A percentile compares a stretch with the other conserved stretches of the same genome.
Conservation (phyloP, 257 asterid species). For the Thymus quinquecostatus region DNA sequence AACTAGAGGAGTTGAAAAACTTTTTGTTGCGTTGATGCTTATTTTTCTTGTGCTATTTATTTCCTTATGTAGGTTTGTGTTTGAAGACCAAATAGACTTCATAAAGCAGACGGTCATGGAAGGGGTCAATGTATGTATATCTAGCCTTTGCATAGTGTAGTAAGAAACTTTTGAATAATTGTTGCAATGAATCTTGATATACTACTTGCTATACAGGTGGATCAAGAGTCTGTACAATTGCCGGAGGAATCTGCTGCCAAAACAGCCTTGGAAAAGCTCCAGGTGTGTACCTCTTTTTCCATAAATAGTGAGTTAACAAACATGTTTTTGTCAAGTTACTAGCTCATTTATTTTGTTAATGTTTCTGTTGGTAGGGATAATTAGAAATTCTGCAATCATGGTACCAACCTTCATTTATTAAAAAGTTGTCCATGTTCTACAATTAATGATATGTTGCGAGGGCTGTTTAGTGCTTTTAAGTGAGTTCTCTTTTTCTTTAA, state of each 20-base stretch:
- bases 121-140: conserved; percentile 71
- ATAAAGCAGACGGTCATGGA: conserved; percentile 82
- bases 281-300: conserved; percentile 44
- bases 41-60: background rate
- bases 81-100: conserved; percentile 96
- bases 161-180: conserved; percentile 11
- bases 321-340: conserved; percentile 1
- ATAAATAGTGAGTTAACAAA: conserved; percentile 5
- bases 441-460: background rate
- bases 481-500: background rate
- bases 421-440: background rate
- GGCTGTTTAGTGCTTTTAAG: background rate
- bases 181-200: conserved; percentile 16
- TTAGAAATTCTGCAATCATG: no score
- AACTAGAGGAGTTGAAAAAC: background rate
- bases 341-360: conserved; percentile 14
- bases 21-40: conserved; percentile 18
- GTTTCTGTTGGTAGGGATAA: conserved; percentile 9
- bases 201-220: conserved; percentile 52
- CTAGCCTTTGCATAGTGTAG: conserved; percentile 6
- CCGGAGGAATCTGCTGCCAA: conserved; percentile 64
- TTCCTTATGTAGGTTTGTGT: conserved; percentile 65
- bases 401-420: background rate
- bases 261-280: conserved; percentile 83
- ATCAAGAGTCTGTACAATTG: conserved; percentile 56